Conservation (phyloP, 305 asterid genomes). For the Lippia alba region DNA sequence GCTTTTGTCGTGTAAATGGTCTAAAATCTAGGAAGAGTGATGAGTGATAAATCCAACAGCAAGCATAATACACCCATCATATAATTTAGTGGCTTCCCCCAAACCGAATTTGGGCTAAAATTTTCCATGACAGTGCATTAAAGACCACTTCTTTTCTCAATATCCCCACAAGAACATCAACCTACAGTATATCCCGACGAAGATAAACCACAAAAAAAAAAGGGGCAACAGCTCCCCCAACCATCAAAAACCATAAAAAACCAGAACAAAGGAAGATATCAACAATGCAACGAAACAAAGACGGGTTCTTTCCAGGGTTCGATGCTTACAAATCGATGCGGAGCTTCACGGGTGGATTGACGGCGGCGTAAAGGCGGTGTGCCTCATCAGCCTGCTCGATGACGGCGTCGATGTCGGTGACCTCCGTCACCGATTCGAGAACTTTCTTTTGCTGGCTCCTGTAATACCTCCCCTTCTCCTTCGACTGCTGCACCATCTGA, state of each 20-base stretch:
- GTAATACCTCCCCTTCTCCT: conserved; percentile 72
- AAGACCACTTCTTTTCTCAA: no score
- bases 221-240: neutral
- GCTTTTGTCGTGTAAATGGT: no score
- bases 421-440: conserved; percentile 89
- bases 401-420: conserved; percentile 86
- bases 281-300: neutral
- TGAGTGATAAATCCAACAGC: no score
- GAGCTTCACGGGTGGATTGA: conserved; percentile 58
- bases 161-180: neutral
- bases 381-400: conserved; percentile 89
- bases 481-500: conserved; percentile 73
- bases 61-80: no score
- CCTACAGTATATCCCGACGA: neutral
- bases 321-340: conserved; percentile 65
- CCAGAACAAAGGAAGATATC: neutral
- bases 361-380: conserved; percentile 65
- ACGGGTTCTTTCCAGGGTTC: neutral
- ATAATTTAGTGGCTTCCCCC: no score
- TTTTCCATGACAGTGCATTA: no score
- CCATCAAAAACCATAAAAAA: neutral
- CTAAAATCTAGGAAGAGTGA: no score
- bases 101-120: no score
- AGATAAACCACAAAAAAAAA: neutral
- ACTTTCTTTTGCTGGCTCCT: conserved; percentile 75